phyloP scores from a whole-genome alignment of 257 asterid genomes.

The Fraxinus pennsylvanica region DNA sequence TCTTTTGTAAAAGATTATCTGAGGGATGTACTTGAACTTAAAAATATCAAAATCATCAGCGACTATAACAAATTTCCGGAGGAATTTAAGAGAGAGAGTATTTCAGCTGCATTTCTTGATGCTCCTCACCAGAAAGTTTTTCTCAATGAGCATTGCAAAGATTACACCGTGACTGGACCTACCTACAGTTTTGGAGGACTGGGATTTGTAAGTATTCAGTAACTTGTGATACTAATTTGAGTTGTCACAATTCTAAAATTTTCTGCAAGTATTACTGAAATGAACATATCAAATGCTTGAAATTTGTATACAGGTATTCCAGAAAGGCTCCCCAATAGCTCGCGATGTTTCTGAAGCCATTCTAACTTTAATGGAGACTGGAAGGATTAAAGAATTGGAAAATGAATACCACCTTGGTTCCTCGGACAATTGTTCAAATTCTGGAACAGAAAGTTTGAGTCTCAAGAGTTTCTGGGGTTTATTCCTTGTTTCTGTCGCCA shows the following conservation, averaged over 20 bases:
- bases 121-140: slow-evolving; percentile 39
- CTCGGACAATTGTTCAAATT: slow-evolving; percentile 21
- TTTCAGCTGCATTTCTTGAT: slow-evolving; percentile 43
- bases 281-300: neutral
- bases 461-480: slow-evolving; percentile 42
- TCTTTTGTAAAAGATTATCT: slow-evolving; percentile 36
- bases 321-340: slow-evolving; percentile 41
- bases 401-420: slow-evolving; percentile 24
- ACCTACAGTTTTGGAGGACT: slow-evolving; percentile 23
- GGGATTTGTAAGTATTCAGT: neutral
- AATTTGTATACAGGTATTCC: slow-evolving; percentile 30
- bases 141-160: slow-evolving; percentile 31
- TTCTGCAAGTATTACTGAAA: neutral
- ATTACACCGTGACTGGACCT: slow-evolving; percentile 30
- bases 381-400: slow-evolving; percentile 21
- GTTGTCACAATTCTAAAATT: neutral
- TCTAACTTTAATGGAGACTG: slow-evolving; percentile 32
- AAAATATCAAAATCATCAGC: slow-evolving; percentile 25
- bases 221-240: neutral
- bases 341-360: slow-evolving; percentile 41
- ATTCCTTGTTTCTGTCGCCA: slow-evolving; percentile 33
- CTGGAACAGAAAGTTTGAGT: slow-evolving; percentile 27
- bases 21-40: slow-evolving; percentile 26
- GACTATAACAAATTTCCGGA: slow-evolving; percentile 18
- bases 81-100: slow-evolving; percentile 28